Base-by-base conservation (phyloP, 1,284 basidiomycete genomes). In the Trametes versicolor region DNA sequence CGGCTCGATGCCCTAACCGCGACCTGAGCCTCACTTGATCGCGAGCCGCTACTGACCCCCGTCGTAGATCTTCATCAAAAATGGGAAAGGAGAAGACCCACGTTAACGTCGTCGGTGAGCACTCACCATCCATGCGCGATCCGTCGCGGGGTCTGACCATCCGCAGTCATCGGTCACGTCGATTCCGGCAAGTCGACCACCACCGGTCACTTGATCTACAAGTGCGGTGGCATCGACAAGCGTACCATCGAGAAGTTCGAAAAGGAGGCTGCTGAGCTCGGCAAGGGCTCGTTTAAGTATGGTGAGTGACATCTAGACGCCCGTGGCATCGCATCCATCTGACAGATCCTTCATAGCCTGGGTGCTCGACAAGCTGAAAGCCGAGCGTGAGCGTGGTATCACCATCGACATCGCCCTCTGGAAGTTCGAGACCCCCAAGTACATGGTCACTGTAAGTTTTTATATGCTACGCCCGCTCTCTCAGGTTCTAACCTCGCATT, bases 201-300 rank as follows among this genome's bases (percentile, higher is more conserved):
- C 80, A 99, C 98, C 78, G 98, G 98, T 76, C 98, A 99, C 89
- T 88, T 99, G 85, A 99, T 99, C 91, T 99, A 99, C 95, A 99
- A 99, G 92, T 99, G 97, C 83, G 97, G 97, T 92, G 98, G 98
- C 95, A 99, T 99, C 87, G 98, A 99, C 85, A 99, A 99, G 89
- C 97, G 98, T 93, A 99, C 97, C 82, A 98, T 99, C 77, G 97
- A 99, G 87, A 99, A 99, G 87, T 99, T 99, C 90, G 97, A 99
- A 91, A 99, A 99, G 92, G 97, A 99, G 87, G 98, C 97, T 78
- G 95, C 96, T 86, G 97, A 99, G 83, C 93, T 99, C 80, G 98
- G 97, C 81, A 99, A 99, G 89, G 96, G 96, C 82, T 98, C 97
- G 79, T 99, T 99, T 93, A 98, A 98, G 85, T 98, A 97, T 85